phyloP scores from a whole-genome alignment of 1,284 basidiomycete species.

The Papiliotrema laurentii region DNA sequence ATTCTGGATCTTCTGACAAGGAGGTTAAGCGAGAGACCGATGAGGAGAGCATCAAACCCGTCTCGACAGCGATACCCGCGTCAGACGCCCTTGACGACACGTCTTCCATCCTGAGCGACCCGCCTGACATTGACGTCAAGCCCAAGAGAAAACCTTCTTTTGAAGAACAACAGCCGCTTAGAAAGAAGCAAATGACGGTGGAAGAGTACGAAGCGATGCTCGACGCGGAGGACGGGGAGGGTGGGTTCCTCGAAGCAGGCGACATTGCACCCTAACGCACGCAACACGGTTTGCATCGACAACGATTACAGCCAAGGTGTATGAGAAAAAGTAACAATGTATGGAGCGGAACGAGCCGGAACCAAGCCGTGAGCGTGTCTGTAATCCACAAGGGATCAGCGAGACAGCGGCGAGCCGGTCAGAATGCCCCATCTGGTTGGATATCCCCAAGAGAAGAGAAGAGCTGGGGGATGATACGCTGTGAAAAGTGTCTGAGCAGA shows the following conservation, averaged over 20 bases:
- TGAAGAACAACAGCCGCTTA: constrained; percentile 4
- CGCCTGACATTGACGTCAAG: constrained; percentile 1
- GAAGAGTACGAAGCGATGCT: constrained; percentile 43
- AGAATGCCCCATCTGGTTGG: constrained; percentile 31
- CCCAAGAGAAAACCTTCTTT: neutral
- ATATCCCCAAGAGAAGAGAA: constrained; percentile 6
- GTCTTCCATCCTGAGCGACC: constrained; percentile 10
- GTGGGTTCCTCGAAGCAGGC: constrained; percentile 26
- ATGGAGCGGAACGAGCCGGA: constrained; percentile 36
- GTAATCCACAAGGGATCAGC: neutral
- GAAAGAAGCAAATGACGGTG: constrained; percentile 23
- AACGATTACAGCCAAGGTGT: neutral
- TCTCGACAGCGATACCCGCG: neutral
- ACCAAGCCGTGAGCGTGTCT: neutral
- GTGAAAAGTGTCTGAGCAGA: neutral
- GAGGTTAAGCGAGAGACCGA: neutral
- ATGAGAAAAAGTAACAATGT: constrained; percentile 12
- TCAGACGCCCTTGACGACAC: neutral
- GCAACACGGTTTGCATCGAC: constrained; percentile 1
- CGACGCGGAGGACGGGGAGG: constrained; percentile 28
- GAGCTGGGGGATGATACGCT: constrained; percentile 5
- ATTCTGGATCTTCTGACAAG: neutral
- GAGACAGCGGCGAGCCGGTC: constrained; percentile 23
- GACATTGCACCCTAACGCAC: constrained; percentile 11
- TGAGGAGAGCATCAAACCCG: neutral